Conservation (phyloP, 1,284 basidiomycete genomes). For the Sparassis latifolia region DNA sequence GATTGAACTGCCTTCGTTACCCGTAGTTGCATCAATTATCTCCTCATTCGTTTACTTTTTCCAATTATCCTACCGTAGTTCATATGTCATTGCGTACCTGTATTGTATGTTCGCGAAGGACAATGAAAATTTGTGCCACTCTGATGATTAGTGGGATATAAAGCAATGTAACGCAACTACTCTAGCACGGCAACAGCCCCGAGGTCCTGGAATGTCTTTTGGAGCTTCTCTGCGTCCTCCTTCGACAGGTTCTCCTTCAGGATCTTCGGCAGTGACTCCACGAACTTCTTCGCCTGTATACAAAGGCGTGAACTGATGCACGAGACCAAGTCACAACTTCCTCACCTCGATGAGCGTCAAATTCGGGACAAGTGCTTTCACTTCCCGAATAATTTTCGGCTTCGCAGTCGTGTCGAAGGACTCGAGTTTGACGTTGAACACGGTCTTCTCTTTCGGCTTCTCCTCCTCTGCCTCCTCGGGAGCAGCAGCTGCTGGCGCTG, state of each 20-base stretch:
- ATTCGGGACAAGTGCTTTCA: conserved; percentile 92
- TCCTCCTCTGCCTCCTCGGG: conserved; percentile 71
- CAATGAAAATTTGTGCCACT: conserved; percentile 7
- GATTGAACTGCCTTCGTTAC: conserved; percentile 41
- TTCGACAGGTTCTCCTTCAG: conserved; percentile 96
- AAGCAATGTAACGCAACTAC: conserved; percentile 32
- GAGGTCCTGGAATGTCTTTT: conserved; percentile 84
- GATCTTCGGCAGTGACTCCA: conserved; percentile 90
- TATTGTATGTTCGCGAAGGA: conserved; percentile 8
- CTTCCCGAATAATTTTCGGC: conserved; percentile 97
- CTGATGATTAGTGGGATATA: conserved; percentile 10
- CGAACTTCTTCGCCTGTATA: conserved; percentile 96
- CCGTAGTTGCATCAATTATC: background rate
- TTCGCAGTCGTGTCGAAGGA: conserved; percentile 88
- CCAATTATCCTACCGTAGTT: conserved; percentile 4
- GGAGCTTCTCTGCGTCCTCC: conserved; percentile 97
- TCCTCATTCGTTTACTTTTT: background rate
- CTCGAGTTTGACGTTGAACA: conserved; percentile 93
- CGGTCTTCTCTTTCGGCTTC: conserved; percentile 98
- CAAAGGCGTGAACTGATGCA: background rate
- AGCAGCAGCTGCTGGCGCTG: conserved; percentile 49
- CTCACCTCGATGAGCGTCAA: conserved; percentile 93
- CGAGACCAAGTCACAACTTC: conserved; percentile 16
- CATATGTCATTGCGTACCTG: conserved; percentile 8
- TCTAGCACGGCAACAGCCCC: conserved; percentile 87